Conservation (phyloP, 805 yeast species). For the Wickerhamomyces xylosicus region DNA sequence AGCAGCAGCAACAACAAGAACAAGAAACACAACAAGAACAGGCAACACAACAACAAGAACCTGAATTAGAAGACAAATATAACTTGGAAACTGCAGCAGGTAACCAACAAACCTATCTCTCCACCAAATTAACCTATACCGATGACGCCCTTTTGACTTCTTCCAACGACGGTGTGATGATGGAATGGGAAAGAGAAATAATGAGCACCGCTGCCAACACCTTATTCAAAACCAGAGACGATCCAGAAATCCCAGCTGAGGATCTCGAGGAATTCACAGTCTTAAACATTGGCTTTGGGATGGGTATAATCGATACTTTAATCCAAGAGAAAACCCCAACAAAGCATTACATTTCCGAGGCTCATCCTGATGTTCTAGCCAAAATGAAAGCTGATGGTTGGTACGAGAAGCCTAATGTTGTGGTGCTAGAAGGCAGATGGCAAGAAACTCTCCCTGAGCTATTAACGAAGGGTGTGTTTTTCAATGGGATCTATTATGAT, state of each 20-base stretch:
- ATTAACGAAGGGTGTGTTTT: conserved; percentile 54
- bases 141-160: conserved; percentile 65
- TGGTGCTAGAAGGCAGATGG: conserved; percentile 84
- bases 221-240: conserved; percentile 38
- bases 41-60: conserved; percentile 19
- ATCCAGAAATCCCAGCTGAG: conserved; percentile 13
- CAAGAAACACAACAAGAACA: conserved; percentile 8
- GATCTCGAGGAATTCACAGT: conserved; percentile 36
- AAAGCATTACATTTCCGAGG: conserved; percentile 83
- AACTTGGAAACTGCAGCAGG: conserved; percentile 36
- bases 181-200: conserved; percentile 86
- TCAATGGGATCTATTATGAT: conserved; percentile 89
- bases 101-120: conserved; percentile 52
- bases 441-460: conserved; percentile 68
- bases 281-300: conserved; percentile 88
- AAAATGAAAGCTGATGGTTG: conserved; percentile 71
- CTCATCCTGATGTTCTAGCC: conserved; percentile 81
- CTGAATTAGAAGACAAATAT: conserved; percentile 22
- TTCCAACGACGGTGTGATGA: conserved; percentile 89
- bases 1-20: conserved; percentile 12
- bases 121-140: conserved; percentile 55
- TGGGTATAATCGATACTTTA: conserved; percentile 88
- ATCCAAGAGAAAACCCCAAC: conserved; percentile 50
- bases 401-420: conserved; percentile 66
- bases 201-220: conserved; percentile 78